Evolutionary conservation across 495 filamentous ascomycete genomes (phyloP), one percentile per base, ranked within the genome.

Genomic region (Saxophila tyrrhenica): DNA sequence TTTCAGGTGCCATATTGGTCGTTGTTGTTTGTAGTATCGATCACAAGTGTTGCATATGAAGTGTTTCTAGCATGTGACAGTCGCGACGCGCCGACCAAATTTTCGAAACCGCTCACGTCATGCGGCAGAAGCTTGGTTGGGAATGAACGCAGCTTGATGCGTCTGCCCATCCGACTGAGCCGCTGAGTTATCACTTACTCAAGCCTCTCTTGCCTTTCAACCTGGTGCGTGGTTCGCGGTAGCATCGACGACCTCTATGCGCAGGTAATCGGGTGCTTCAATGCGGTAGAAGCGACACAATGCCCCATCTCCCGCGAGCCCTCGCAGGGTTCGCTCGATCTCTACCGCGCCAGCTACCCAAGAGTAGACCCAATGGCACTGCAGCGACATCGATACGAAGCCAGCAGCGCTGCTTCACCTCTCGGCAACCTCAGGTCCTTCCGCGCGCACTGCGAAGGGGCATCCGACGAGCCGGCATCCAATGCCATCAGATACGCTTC

Each of bases 1-100:
- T 81, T 78, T 94, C 89, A 42, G 80, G 69, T 52, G 86, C 79
- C 86, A 92, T 92, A 57, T 15, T 56, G 52, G 43, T 19, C 25
- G 20, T 5, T 49, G 15, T 58, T 21, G 41, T 17, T 35, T 5
- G 5, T 5, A 35, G 5, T 35, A 13, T 35, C 29, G 29, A 7
- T 35, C 29, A 35, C 7, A 35, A 35, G 29, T 35, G 29, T 35
- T 35, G 29, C 7, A 35, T 35, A 35, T 35, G 29, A 35, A 35
- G n/a, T 35, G 29, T 35, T 13, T 35, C 29, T 13, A 35, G 29
- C 29, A 35, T 35, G 29, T 35, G 29, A 35, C 29, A 35, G 29
- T 35, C 29, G 29, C 29, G 29, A 35, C 29, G 29, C 29, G 5
- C 13, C 29, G 13, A 35, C 29, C 29, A 35, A 35, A 35, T 7